Base-by-base conservation (phyloP, 495 filamentous ascomycete genomes). In the Neurospora sp. region DNA sequence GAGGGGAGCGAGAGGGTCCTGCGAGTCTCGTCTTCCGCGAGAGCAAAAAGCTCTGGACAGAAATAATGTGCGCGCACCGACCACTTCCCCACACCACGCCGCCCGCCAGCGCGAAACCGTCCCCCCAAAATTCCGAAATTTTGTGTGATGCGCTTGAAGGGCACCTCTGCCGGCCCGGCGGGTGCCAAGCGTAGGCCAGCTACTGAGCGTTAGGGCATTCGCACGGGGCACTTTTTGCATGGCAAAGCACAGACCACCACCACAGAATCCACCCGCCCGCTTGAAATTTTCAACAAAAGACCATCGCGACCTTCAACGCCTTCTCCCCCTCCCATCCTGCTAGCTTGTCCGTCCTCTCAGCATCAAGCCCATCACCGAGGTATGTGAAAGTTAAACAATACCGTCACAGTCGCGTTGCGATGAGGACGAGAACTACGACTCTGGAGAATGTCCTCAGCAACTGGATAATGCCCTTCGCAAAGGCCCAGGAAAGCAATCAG, bases 401-500 rank as follows among this genome's bases (percentile, higher is more conserved):
- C 41, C 14, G 41, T 44, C 41, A 5, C 5, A 44, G 41, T 44
- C 41, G 41, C 41, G 2, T 18, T 18, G 41, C 41, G 41, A 44
- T 14, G 41, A 44, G 16, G 84, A 85, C 71, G 46, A 73, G 46
- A 70, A 72, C 68, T 69, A 69, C 71, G 27, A 69, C 69, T 69
- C 61, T 69, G 65, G 69, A 78, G 65, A 73, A 81, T 85, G 83
- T 79, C 71, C 53, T 75, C 74, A 71, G 78, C 68, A 75, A 69
- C 68, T 77, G 74, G 73, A 82, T 78, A 73, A 80, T 75, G 79
- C 80, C 83, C 79, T 84, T 83, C 80, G 81, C 82, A 74, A 80
- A 81, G 85, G 83, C 84, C 78, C 83, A 78, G 83, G 82, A 83
- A 80, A 81, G 84, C 83, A 86, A 86, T 86, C 84, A 81, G 70